Evolutionary conservation across 2,329 filamentous ascomycete genomes (phyloP), one percentile per base, ranked within the genome.

Genomic region (Allantophomopsis cytisporea): DNA sequence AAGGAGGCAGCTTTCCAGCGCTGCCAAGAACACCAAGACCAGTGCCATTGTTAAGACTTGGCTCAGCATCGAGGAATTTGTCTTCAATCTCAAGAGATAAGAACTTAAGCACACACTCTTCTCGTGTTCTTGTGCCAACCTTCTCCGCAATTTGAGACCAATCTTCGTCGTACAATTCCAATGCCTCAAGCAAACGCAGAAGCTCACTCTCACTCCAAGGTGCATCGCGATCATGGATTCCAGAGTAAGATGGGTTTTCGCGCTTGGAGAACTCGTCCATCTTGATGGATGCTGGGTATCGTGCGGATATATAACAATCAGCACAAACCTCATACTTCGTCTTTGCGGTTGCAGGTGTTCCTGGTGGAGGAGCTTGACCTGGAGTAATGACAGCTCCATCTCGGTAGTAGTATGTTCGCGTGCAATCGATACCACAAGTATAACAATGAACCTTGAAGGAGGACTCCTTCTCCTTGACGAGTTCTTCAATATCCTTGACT

Each of bases 61-160:
- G 68, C 52, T 89, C 80, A 7, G 85, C 77, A 52, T 96, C 88
- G 8, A 95, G 68, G 54, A 95, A 98, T 58, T 94, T 93, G 64
- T 95, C 89, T 59, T 96, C 91, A 45, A 98, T 98, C 50, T 95
- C 89, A 30, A 98, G 69, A 55, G 95, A 87, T 47, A 98, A 61
- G 65, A 98, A 98, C 57, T 95, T 91, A 51, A 96, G 71, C 13
- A 96, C 89, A 58, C 91, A 98, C 63, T 98, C 89, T 59, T 98
- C 93, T 39, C 86, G 74, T 2, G 87, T 94, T 43, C 89, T 80
- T 2, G 86, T 93, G 37, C 83, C 83, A 34, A 98, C 91, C 54
- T 95, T 84, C 46, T 89, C 86, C 1, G 93, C 80, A 48, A 98
- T 88, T 52, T 85, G 77, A 42, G 83, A 81, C 91, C 91, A 98